Conservation (phyloP, 2,329 filamentous ascomycete genomes). For the Fusarium metavorans region DNA sequence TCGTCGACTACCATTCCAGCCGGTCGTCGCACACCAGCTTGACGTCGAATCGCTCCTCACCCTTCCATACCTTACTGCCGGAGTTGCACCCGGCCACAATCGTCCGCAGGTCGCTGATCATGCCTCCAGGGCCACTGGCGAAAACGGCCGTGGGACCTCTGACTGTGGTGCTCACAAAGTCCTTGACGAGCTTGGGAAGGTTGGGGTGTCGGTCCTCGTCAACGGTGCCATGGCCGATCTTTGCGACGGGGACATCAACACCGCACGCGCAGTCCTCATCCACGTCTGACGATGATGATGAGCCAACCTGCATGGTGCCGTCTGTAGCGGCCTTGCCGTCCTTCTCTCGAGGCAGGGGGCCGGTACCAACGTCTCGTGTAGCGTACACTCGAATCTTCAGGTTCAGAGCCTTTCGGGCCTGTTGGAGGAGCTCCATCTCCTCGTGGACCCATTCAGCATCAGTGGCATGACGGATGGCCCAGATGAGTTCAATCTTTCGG, state of each 20-base stretch:
- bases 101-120: conserved; percentile 68
- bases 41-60: conserved; percentile 68
- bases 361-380: conserved; percentile 60
- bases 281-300: conserved; percentile 42
- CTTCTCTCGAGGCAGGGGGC: conserved; percentile 37
- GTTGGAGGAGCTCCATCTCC: conserved; percentile 65
- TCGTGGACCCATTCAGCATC: conserved; percentile 69
- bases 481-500: conserved; percentile 70
- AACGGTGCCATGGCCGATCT: conserved; percentile 44
- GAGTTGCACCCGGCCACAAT: conserved; percentile 67
- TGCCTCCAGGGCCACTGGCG: conserved; percentile 70
- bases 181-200: conserved; percentile 58
- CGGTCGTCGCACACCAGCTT: conserved; percentile 70
- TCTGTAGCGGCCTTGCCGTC: conserved; percentile 32
- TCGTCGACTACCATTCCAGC: conserved; percentile 59
- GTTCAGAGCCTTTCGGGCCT: conserved; percentile 50
- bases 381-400: conserved; percentile 70
- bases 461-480: conserved; percentile 67
- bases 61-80: conserved; percentile 66
- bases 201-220: conserved; percentile 57
- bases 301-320: conserved; percentile 30
- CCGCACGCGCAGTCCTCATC: conserved; percentile 43
- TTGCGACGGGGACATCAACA: conserved; percentile 45
- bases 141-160: conserved; percentile 66
- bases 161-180: conserved; percentile 61